Conservation (phyloP, 768 basidiomycete species). For the Kwoniella sp. region DNA sequence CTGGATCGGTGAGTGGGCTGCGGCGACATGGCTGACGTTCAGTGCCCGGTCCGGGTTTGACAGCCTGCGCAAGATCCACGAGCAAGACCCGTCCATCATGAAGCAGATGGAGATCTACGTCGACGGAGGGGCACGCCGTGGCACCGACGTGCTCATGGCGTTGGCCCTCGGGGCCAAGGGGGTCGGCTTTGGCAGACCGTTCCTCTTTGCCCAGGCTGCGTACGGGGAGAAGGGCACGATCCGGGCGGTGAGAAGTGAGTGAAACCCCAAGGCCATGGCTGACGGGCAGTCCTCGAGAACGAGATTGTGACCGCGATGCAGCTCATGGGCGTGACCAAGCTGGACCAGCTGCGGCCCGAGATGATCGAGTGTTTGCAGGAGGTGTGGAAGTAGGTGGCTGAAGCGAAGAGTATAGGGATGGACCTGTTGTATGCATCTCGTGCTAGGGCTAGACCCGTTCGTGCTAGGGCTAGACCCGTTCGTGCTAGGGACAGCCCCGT, state of each 20-base stretch:
- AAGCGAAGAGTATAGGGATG: too few species aligned
- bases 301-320: slow-evolving; percentile 48
- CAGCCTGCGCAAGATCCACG: slow-evolving; percentile 52
- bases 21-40: background rate
- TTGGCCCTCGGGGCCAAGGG: slow-evolving; percentile 61
- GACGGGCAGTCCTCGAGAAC: slow-evolving; percentile 39
- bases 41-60: slow-evolving; percentile 51
- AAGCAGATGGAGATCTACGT: slow-evolving; percentile 63
- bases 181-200: slow-evolving; percentile 50
- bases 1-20: slow-evolving; percentile 13
- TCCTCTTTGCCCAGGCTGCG: slow-evolving; percentile 51
- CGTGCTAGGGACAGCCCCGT: too few species aligned
- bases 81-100: slow-evolving; percentile 41
- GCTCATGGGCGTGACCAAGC: slow-evolving; percentile 35
- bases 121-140: slow-evolving; percentile 75
- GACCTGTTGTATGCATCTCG: too few species aligned
- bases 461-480: too few species aligned
- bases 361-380: slow-evolving; percentile 46
- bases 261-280: background rate
- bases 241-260: slow-evolving; percentile 45
- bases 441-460: too few species aligned
- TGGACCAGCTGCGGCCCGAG: slow-evolving; percentile 38
- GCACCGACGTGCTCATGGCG: slow-evolving; percentile 83
- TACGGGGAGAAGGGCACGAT: slow-evolving; percentile 52
- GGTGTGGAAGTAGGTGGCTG: slow-evolving; percentile 23